Conservation (phyloP, 2,329 filamentous ascomycete species). For the Gyromitra esculenta region DNA sequence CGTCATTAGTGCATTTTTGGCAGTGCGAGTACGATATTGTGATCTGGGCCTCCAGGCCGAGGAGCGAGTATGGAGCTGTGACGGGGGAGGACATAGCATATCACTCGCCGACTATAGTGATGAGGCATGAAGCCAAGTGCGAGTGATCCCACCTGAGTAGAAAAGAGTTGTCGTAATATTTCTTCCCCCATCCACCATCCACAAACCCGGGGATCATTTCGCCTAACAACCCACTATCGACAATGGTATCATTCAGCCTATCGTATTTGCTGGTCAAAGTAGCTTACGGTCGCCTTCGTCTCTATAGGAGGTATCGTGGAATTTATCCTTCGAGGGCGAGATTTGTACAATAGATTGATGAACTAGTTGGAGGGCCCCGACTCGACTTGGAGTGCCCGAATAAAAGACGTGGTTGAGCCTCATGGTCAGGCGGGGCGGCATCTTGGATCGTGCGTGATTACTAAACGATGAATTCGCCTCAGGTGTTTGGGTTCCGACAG, state of each 20-base stretch:
- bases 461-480: background rate
- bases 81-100: conserved; percentile 42
- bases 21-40: conserved; percentile 19
- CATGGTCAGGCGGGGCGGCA: background rate
- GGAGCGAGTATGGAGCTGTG: conserved; percentile 44
- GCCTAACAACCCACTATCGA: background rate
- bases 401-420: background rate
- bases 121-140: conserved; percentile 35
- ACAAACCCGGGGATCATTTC: background rate
- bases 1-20: background rate
- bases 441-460: background rate
- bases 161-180: background rate
- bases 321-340: too few relatives aligned
- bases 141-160: conserved; percentile 34
- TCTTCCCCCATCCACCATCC: background rate
- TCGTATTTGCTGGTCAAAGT: too few relatives aligned
- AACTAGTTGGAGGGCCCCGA: background rate
- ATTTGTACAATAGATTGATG: too few relatives aligned
- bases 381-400: too few relatives aligned
- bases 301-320: too few relatives aligned
- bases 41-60: background rate
- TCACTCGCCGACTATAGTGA: conserved; percentile 45
- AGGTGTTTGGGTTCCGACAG: background rate
- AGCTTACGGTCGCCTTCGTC: too few relatives aligned
- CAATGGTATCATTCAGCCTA: background rate